Evolutionary conservation across 1,284 basidiomycete species (phyloP), one percentile per base, ranked within the genome.

Genomic region (Anthracocystis setariae): DNA sequence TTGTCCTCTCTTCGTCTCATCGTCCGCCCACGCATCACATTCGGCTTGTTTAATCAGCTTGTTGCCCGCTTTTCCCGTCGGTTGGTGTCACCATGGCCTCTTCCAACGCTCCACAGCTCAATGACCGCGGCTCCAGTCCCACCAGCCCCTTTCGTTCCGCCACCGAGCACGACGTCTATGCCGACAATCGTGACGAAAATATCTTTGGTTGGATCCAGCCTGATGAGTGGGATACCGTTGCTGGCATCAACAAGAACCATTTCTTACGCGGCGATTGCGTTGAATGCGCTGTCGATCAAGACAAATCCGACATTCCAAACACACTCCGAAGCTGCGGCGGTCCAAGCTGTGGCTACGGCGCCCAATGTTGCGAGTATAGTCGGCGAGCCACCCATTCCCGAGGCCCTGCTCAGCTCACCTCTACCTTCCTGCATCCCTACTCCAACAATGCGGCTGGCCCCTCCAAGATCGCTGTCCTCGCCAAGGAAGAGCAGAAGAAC

Each of bases 131-230:
- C 29, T 18, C n/a, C 40, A 18, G 46, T 15, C 7, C 55, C 20
- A 15, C 17, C 3, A 10, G 39, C n/a, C 45, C 25, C 15, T 68
- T 45, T 35, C 60, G 51, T 21, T 69, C 60, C 10, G 66, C 66
- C 17, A 69, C 68, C 7, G 58, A 57, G 13, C 68, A 71, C 51
- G 51, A 71, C 23, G 68, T 71, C 32, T 65, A 56, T 20, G 68
- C 68, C 40, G 68, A 71, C 58, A 71, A 71, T 33, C 68, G 62
- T 18, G 58, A 56, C 33, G 69, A 72, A 47, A 47, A 72, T 54
- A 62, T 67, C 59, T 72, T 72, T 60, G 69, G 69, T 20, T 72
- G 69, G 69, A 46, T 72, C 17, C 69, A 72, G 24, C 69, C 69
- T 18, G 59, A 72, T 37, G 69, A 72, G 42, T 72, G 69, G 69